Evolutionary conservation across 148 eudicot species (phyloP).

Genomic region (Vaccinium corymbosum): DNA sequence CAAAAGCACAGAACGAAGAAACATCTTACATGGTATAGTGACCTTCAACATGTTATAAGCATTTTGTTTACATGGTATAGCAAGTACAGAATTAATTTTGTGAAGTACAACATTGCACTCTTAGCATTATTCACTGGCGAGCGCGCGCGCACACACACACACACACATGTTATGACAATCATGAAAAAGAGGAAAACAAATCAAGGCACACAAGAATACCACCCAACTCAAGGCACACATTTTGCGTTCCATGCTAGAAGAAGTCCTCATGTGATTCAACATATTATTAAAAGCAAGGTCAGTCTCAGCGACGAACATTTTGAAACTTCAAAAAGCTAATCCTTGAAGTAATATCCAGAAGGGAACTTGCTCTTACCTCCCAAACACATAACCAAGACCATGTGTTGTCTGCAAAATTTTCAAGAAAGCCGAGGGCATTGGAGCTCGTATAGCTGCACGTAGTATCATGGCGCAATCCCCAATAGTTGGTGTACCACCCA

Average conservation of each 20-base stretch:
- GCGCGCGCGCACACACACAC: too few relatives aligned
- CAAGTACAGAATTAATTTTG: not conserved
- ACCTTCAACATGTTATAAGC: not conserved
- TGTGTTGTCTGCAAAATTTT: slow-evolving; percentile 81
- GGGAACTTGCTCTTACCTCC: slow-evolving; percentile 55
- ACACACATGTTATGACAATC: too few relatives aligned
- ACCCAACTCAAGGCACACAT: too few relatives aligned
- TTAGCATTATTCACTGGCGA: not conserved
- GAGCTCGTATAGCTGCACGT: slow-evolving; percentile 92
- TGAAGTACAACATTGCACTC: not conserved
- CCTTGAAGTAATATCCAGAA: not conserved
- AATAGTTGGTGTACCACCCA: slow-evolving; percentile 92
- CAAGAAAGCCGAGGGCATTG: slow-evolving; percentile 84
- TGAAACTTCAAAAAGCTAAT: not conserved
- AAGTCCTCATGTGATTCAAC: not conserved
- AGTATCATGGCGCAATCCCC: slow-evolving; percentile 96
- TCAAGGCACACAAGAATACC: too few relatives aligned
- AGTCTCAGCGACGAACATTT: not conserved
- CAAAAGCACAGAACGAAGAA: not conserved
- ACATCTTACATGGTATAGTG: not conserved
- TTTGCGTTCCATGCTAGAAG: not conserved
- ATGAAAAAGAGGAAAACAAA: too few relatives aligned
- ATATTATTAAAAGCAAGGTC: not conserved
- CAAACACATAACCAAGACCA: slow-evolving; percentile 73
- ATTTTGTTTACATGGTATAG: not conserved